phyloP scores from a whole-genome alignment of 2,329 filamentous ascomycete species.

The Exophiala viscosa region DNA sequence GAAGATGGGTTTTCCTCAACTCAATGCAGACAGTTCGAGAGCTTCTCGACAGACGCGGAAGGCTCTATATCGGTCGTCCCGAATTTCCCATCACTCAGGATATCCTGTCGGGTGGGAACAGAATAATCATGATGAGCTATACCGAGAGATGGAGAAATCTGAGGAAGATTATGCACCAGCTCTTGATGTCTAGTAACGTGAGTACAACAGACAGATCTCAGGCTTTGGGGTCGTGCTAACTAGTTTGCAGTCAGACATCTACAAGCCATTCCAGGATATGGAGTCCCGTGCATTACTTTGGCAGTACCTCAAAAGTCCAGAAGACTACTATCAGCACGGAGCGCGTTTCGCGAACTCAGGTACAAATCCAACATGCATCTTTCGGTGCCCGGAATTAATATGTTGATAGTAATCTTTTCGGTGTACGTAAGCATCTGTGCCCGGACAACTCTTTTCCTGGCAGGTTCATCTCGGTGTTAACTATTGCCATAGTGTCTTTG shows the following conservation, averaged over 20 bases:
- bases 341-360: constrained; percentile 39
- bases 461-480: background rate
- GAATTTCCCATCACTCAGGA: constrained; percentile 5
- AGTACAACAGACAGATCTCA: background rate
- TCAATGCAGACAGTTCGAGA: background rate
- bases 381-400: constrained; percentile 32
- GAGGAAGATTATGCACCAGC: constrained; percentile 7
- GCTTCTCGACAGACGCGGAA: constrained; percentile 1
- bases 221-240: background rate
- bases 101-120: constrained; percentile 2
- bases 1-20: constrained; percentile 8
- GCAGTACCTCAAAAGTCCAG: constrained; percentile 14
- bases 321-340: constrained; percentile 38
- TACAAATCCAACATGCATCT: constrained; percentile 30
- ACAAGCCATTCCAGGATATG: constrained; percentile 2
- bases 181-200: constrained; percentile 6
- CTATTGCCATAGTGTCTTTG: constrained; percentile 35
- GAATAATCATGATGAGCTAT: constrained; percentile 6
- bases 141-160: constrained; percentile 1
- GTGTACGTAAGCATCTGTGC: background rate
- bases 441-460: too few species aligned
- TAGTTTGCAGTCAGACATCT: background rate
- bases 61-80: background rate
- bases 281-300: constrained; percentile 9
- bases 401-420: constrained; percentile 2